phyloP scores from a whole-genome alignment of 1,284 basidiomycete species.

The Malassezia nana region DNA sequence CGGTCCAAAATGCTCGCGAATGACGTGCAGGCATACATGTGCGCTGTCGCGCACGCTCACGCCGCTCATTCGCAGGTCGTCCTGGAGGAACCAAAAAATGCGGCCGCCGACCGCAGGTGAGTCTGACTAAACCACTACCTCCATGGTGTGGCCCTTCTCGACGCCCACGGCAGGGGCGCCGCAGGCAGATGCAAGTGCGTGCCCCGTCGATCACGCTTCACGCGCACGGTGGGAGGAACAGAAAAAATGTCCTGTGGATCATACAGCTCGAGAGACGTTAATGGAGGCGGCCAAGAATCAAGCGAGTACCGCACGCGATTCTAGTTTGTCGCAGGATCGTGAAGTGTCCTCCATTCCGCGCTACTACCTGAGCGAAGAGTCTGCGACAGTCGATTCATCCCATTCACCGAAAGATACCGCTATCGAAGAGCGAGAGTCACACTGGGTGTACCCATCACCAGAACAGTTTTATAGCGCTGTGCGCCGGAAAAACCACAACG shows the following conservation, averaged over 20 bases:
- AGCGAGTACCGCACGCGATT: constrained; percentile 13
- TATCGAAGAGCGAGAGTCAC: constrained; percentile 43
- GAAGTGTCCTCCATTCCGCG: constrained; percentile 82
- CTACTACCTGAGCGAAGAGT: constrained; percentile 17
- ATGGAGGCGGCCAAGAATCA: constrained; percentile 40
- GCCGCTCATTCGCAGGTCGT: constrained; percentile 12
- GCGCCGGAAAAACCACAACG: constrained; percentile 66
- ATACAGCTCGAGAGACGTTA: constrained; percentile 49
- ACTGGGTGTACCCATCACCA: constrained; percentile 98
- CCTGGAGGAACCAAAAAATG: background rate
- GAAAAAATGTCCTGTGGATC: constrained; percentile 60
- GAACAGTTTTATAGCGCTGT: constrained; percentile 93
- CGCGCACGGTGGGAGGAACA: constrained; percentile 4
- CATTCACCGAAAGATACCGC: constrained; percentile 17
- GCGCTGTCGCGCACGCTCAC: constrained; percentile 39
- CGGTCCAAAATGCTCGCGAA: constrained; percentile 67
- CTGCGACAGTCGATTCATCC: constrained; percentile 1
- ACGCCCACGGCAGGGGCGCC: background rate
- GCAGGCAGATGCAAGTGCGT: background rate
- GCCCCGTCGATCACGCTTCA: constrained; percentile 15
- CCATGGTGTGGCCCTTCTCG: constrained; percentile 17
- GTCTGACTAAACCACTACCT: background rate
- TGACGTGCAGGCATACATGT: constrained; percentile 62
- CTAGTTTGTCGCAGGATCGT: constrained; percentile 55
- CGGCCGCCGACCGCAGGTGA: background rate